Conservation (phyloP, 1,284 basidiomycete species). For the Farysia itapuensis region DNA sequence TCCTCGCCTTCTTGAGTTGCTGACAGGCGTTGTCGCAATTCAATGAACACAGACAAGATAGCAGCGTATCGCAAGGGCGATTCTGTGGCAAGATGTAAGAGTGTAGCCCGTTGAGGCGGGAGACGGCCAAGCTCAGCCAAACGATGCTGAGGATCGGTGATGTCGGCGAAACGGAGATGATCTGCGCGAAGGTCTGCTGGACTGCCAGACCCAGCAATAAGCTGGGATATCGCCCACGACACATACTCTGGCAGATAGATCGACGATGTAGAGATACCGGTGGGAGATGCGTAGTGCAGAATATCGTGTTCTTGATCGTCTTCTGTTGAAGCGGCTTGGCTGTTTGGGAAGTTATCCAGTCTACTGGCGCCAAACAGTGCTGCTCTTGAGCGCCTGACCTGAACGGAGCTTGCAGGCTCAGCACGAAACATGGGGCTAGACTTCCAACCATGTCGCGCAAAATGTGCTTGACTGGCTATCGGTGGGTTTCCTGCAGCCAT, state of each 20-base stretch:
- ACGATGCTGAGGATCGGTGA: slow-evolving; percentile 27
- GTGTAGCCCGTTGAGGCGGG: slow-evolving; percentile 26
- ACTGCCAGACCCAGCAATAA: slow-evolving; percentile 24
- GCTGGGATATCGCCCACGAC: slow-evolving; percentile 29
- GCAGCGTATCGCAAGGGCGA: slow-evolving; percentile 37
- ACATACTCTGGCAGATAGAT: slow-evolving; percentile 35
- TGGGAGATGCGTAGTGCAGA: slow-evolving; percentile 15
- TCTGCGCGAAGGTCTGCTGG: slow-evolving; percentile 24
- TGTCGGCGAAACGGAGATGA: slow-evolving; percentile 20
- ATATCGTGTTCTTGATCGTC: background rate
- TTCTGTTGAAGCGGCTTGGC: too few species aligned
- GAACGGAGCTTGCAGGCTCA: slow-evolving; percentile 34
- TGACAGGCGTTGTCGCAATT: slow-evolving; percentile 20
- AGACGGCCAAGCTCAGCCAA: slow-evolving; percentile 21
- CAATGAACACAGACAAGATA: slow-evolving; percentile 26
- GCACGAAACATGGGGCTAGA: too few species aligned
- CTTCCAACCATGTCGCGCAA: slow-evolving; percentile 4
- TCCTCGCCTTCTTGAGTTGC: background rate
- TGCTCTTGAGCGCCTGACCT: slow-evolving; percentile 28
- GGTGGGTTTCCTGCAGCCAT: slow-evolving; percentile 8
- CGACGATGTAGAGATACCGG: slow-evolving; percentile 16
- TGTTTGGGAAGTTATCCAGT: background rate
- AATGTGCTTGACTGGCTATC: slow-evolving; percentile 1
- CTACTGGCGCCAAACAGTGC: slow-evolving; percentile 27
- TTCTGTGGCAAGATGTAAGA: slow-evolving; percentile 28